Evolutionary conservation across 2,329 filamentous ascomycete species (phyloP).

Genomic region (Aspergillus sp.): DNA sequence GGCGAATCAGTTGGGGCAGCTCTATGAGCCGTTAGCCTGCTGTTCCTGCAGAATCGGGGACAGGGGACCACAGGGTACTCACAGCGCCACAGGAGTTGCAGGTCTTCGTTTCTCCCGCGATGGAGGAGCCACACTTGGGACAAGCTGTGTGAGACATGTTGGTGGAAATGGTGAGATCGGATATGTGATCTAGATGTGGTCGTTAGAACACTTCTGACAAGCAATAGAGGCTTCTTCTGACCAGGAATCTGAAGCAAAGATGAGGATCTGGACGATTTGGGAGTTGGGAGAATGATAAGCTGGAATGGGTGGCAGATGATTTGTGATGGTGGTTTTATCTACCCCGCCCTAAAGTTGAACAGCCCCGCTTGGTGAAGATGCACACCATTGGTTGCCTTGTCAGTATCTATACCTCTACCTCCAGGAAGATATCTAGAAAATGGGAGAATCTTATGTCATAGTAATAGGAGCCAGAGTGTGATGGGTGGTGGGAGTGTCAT

Average conservation of each 20-base stretch:
- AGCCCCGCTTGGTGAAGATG: not conserved
- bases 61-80: not conserved
- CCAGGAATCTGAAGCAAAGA: too few relatives aligned
- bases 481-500: too few relatives aligned
- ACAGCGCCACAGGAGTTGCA: conserved; percentile 30
- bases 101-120: conserved; percentile 27
- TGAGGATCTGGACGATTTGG: too few relatives aligned
- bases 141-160: conserved; percentile 26
- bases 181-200: too few relatives aligned
- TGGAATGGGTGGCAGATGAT: not conserved
- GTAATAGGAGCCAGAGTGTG: too few relatives aligned
- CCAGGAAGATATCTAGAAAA: too few relatives aligned
- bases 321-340: not conserved
- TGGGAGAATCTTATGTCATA: too few relatives aligned
- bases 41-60: not conserved
- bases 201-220: not conserved
- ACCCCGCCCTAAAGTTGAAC: not conserved
- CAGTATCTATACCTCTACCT: not conserved
- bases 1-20: conserved; percentile 18
- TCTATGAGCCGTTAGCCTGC: conserved; percentile 12
- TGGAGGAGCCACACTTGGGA: conserved; percentile 25
- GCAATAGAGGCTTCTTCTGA: too few relatives aligned
- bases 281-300: not conserved
- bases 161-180: not conserved
- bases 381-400: not conserved